A percentile compares a stretch with the other conserved stretches of the same genome.
These are phyloP conservation scores for Talaromyces proteolyticus DNA, from an alignment of 495 filamentous ascomycete genomes.

Conservation along the genomic window DNA sequence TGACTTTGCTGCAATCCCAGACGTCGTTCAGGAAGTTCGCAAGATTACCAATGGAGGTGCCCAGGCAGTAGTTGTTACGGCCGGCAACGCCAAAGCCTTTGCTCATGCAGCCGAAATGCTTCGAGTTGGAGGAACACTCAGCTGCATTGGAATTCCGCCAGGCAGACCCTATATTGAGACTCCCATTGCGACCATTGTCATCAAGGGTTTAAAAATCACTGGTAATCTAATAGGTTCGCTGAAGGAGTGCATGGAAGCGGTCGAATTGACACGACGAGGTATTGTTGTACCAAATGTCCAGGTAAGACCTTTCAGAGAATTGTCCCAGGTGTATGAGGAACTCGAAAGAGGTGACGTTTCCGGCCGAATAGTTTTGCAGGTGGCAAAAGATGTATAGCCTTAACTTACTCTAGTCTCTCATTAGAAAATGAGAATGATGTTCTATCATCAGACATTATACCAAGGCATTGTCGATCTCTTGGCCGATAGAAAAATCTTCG, in stretches of 20 bases:
- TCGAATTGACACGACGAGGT: conserved; percentile 38
- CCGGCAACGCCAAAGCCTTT: conserved; percentile 38
- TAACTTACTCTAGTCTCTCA: background rate
- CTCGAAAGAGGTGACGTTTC: conserved; percentile 7
- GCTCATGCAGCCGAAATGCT: conserved; percentile 45
- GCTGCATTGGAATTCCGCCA: conserved; percentile 43
- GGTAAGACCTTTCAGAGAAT: conserved; percentile 36
- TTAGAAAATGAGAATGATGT: background rate
- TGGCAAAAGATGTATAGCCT: conserved; percentile 13
- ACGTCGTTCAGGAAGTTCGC: conserved; percentile 29
- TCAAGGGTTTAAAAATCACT: conserved; percentile 39
- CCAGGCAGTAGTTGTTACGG: conserved; percentile 37
- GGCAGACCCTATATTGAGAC: conserved; percentile 37
- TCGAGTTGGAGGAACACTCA: conserved; percentile 40
- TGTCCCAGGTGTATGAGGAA: conserved; percentile 13
- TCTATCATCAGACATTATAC: too few species aligned
- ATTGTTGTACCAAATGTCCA: conserved; percentile 40
- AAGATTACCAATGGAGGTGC: conserved; percentile 38
- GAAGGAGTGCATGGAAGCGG: conserved; percentile 47
- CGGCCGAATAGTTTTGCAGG: conserved; percentile 30
- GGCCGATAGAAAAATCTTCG: background rate
- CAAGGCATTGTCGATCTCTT: background rate
- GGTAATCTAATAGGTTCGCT: conserved; percentile 43
- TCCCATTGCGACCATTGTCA: conserved; percentile 40
- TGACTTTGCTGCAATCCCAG: conserved; percentile 29